Evolutionary conservation across 805 yeast genomes (phyloP).

Genomic region (Pichia thaimueangensis): DNA sequence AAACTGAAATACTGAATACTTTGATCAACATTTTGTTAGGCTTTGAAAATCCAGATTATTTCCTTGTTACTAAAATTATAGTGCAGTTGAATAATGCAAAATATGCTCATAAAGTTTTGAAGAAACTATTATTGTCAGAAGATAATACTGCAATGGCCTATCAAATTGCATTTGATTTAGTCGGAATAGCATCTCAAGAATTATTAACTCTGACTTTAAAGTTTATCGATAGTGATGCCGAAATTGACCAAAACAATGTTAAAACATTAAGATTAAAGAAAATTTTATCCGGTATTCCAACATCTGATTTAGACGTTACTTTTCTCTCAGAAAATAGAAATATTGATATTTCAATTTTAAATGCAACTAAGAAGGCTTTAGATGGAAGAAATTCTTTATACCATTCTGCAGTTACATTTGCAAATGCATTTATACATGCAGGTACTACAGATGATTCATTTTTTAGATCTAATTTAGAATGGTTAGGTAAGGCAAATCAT

Average conservation of each 20-base stretch:
- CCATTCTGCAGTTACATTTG: slow-evolving; percentile 93
- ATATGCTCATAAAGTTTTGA: slow-evolving; percentile 65
- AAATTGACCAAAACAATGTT: slow-evolving; percentile 21
- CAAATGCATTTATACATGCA: slow-evolving; percentile 90
- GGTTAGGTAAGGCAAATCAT: slow-evolving; percentile 96
- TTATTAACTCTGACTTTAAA: slow-evolving; percentile 55
- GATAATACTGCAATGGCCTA: slow-evolving; percentile 57
- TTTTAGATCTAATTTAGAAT: slow-evolving; percentile 82
- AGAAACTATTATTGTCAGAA: slow-evolving; percentile 40
- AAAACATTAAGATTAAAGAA: slow-evolving; percentile 38
- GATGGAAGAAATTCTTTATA: slow-evolving; percentile 92
- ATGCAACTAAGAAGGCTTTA: slow-evolving; percentile 69
- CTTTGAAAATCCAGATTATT: slow-evolving; percentile 68
- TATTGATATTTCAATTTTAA: slow-evolving; percentile 76
- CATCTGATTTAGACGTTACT: slow-evolving; percentile 87
- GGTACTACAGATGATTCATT: slow-evolving; percentile 96
- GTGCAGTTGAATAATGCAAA: slow-evolving; percentile 77
- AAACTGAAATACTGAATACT: slow-evolving; percentile 54
- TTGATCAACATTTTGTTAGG: slow-evolving; percentile 55
- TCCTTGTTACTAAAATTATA: slow-evolving; percentile 75
- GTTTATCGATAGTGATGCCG: slow-evolving; percentile 28
- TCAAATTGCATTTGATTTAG: slow-evolving; percentile 94
- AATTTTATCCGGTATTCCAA: slow-evolving; percentile 85
- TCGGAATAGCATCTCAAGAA: slow-evolving; percentile 86
- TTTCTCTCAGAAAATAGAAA: slow-evolving; percentile 81